These are phyloP conservation scores for Corylus heterophylla DNA, from an alignment of 306 rosid species.

Conservation along the genomic window DNA sequence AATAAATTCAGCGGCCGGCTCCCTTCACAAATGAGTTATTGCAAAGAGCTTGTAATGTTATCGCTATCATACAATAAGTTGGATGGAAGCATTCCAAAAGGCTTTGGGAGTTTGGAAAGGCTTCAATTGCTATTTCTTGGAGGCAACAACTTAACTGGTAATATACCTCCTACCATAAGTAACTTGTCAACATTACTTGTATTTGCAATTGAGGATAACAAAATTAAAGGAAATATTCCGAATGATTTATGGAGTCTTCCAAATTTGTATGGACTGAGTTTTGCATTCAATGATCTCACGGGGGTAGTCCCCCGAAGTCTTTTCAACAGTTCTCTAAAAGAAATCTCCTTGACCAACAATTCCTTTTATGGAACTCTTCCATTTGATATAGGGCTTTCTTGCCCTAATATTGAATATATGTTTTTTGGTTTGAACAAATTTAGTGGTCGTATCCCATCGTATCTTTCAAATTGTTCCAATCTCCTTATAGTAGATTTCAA, in stretches of 20 bases:
- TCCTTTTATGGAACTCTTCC: not conserved
- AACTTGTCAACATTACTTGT: not conserved
- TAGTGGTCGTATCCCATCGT: not conserved
- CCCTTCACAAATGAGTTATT: not conserved
- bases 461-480: not conserved
- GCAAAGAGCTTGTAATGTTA: not conserved
- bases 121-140: not conserved
- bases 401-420: not conserved
- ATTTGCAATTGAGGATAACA: rapidly evolving
- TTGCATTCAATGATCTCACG: not conserved
- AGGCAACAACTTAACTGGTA: not conserved
- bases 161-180: not conserved
- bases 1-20: not conserved
- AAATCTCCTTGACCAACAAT: rapidly evolving
- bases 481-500: not conserved
- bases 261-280: not conserved
- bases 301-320: not conserved
- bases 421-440: not conserved
- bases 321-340: not conserved
- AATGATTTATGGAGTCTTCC: not conserved
- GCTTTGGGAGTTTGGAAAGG: not conserved
- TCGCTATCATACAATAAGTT: not conserved
- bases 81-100: not conserved
- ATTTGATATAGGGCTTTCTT: not conserved
- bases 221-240: not conserved